Percentiles rank a stretch among this genome's conserved stretches.
phyloP scores from a whole-genome alignment of 176 grass and related monocot genomes.

The Oryza nivara region DNA sequence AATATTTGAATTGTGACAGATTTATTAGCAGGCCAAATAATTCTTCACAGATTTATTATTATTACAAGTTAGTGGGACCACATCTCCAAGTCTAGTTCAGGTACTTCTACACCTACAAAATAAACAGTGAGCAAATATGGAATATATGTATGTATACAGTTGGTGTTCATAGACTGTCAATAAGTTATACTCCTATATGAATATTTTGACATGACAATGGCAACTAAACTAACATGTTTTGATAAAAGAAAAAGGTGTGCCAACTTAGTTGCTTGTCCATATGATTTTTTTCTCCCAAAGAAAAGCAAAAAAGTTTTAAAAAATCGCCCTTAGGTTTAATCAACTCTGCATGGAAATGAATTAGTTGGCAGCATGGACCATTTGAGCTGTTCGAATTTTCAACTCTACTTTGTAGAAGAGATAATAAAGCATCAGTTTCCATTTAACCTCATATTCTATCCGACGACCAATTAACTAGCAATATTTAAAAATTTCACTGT shows the following conservation, averaged over 20 bases:
- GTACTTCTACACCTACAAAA: neutral
- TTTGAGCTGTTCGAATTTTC: neutral
- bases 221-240: neutral
- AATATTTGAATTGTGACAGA: slow-evolving; percentile 2
- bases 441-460: neutral
- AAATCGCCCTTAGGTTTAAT: neutral
- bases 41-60: neutral
- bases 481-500: neutral
- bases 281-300: neutral
- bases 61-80: neutral
- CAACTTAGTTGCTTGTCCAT: neutral
- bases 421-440: slow-evolving; percentile 5
- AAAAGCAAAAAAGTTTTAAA: neutral
- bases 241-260: neutral
- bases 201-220: neutral
- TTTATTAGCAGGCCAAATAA: neutral
- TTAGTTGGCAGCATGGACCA: neutral
- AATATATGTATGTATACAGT: neutral
- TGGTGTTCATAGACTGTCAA: neutral
- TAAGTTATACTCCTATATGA: neutral
- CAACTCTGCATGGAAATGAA: neutral
- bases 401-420: neutral
- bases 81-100: neutral
- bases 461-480: neutral
- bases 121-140: neutral